Base-by-base conservation (phyloP, 1,284 basidiomycete genomes). In the Takashimella koratensis region DNA sequence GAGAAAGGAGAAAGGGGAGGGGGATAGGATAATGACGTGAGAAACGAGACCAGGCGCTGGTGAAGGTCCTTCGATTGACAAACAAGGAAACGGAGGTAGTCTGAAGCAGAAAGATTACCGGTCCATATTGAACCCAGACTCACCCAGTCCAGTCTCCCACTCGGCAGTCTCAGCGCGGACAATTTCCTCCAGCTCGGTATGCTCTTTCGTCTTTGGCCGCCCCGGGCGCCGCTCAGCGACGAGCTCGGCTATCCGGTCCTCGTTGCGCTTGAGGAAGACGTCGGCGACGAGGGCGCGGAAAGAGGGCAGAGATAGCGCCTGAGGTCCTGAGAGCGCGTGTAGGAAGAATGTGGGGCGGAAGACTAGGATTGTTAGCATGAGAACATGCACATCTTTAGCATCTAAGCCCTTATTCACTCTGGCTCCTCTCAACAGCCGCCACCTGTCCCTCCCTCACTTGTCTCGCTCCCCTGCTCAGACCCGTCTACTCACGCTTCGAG, bases 71-170 rank as follows among this genome's bases (percentile, higher is more conserved):
- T n/a, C n/a, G 13, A 41, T 20, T 3, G 4, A n/a, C 36, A 40
- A 40, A 11, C 36, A 11, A n/a, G 11, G 11, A 40, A n/a, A n/a
- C n/a, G n/a, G n/a, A n/a, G n/a, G n/a, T n/a, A n/a, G n/a, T n/a
- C 16, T 36, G 30, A 36, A 36, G 16, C 30, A 36, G 30, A 36
- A 36, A 36, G n/a, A n/a, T n/a, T n/a, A n/a, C n/a, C n/a, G n/a
- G n/a, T n/a, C n/a, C n/a, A n/a, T n/a, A n/a, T n/a, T n/a, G n/a
- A n/a, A n/a, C n/a, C 5, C 27, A 4, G 25, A 79, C 86, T 59
- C 67, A 90, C 90, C 89, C 66, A 94, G 80, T 2, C 90, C 90
- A 5, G 88, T 87, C 47, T 86, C 82, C 71, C 90, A 95, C 57
- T 84, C 80, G 49, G 89, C 86, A 13, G 71, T 63, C 67, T 93